A percentile compares a stretch with the other conserved stretches of the same genome.
Evolutionary conservation across 257 asterid genomes (phyloP).

Genomic region (Nicotiana obtusifolia): DNA sequence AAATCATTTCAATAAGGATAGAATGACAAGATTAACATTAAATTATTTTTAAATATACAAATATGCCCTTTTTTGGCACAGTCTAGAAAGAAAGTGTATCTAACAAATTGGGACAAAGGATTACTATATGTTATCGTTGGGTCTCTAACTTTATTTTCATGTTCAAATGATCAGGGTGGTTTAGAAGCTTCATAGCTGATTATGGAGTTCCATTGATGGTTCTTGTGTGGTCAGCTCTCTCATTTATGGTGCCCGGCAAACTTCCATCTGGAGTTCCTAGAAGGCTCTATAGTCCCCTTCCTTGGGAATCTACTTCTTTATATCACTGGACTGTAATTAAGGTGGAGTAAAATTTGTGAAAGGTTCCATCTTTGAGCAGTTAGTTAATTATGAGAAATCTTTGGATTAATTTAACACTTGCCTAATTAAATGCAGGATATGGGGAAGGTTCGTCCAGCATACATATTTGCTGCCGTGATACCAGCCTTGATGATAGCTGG

Average conservation of each 20-base stretch:
- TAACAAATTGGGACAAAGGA: background rate
- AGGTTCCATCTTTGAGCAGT: no score
- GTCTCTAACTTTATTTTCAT: background rate
- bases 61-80: no score
- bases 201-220: constrained; percentile 3
- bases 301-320: background rate
- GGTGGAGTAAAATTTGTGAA: background rate
- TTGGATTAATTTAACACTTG: background rate
- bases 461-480: background rate
- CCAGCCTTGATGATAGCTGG: constrained; percentile 9
- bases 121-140: background rate
- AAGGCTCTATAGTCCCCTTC: constrained; percentile 2
- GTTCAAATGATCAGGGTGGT: background rate
- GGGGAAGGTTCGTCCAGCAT: background rate
- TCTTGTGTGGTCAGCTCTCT: constrained; percentile 12
- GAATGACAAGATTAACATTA: no score
- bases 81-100: no score
- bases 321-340: constrained; percentile 4
- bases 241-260: background rate
- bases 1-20: no score
- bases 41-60: no score
- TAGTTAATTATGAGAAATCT: background rate
- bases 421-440: background rate
- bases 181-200: background rate
- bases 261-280: constrained; percentile 9